These are phyloP conservation scores for Talinum fruticosum DNA, from an alignment of 148 eudicot genomes.

Conservation along the genomic window DNA sequence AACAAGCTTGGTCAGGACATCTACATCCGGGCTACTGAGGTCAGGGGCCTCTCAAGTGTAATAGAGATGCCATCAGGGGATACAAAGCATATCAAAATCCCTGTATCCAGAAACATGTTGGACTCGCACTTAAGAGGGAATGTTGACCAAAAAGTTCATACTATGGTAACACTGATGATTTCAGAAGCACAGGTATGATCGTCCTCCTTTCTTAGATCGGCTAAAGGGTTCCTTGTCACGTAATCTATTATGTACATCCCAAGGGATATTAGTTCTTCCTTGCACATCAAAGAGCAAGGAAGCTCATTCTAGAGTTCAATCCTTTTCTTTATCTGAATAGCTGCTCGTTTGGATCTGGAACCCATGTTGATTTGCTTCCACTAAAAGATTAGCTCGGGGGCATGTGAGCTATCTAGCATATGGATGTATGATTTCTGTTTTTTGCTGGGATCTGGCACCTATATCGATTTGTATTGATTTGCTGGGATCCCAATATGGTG, in stretches of 20 bases:
- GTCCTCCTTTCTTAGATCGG: conserved; percentile 9
- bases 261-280: neutral
- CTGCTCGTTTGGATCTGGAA: too few relatives aligned
- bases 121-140: conserved; percentile 75
- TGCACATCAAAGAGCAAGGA: neutral
- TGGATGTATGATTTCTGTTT: neutral
- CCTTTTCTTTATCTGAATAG: neutral
- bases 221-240: neutral
- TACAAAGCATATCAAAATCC: conserved; percentile 73
- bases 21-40: conserved; percentile 69
- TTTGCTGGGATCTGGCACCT: too few relatives aligned
- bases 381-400: too few relatives aligned
- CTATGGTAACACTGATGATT: conserved; percentile 70
- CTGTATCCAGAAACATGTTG: conserved; percentile 78
- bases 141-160: conserved; percentile 43
- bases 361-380: too few relatives aligned
- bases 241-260: neutral
- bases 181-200: conserved; percentile 79
- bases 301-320: neutral
- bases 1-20: conserved; percentile 93
- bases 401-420: too few relatives aligned
- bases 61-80: conserved; percentile 89
- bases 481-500: too few relatives aligned
- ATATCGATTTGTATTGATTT: too few relatives aligned
- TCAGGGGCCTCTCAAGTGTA: conserved; percentile 60